Percentiles rank a stretch among this genome's conserved stretches.
These are phyloP conservation scores for Exutisphaerella laricina DNA, from an alignment of 2,329 filamentous ascomycete species.

Conservation along the genomic window DNA sequence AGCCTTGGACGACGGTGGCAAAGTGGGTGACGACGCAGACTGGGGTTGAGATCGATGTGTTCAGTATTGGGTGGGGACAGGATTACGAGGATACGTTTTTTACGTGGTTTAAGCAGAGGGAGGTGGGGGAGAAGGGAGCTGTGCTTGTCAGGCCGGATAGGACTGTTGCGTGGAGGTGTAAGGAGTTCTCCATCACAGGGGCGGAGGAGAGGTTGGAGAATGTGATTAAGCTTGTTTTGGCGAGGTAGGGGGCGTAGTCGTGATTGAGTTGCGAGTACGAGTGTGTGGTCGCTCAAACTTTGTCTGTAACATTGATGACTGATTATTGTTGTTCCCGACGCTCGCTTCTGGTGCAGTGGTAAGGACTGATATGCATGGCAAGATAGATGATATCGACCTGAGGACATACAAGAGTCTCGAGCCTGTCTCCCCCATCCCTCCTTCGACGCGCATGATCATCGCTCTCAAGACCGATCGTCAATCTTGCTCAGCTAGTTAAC, in stretches of 20 bases:
- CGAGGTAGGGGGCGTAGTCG: background rate
- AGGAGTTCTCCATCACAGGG: background rate
- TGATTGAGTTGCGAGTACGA: too few relatives aligned
- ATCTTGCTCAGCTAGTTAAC: too few relatives aligned
- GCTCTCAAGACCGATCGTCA: too few relatives aligned
- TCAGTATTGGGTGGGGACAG: slow-evolving; percentile 50
- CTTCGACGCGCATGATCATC: too few relatives aligned
- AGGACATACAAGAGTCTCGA: too few relatives aligned
- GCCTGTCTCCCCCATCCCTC: too few relatives aligned
- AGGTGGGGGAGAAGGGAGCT: slow-evolving; percentile 2
- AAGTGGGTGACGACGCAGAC: slow-evolving; percentile 33
- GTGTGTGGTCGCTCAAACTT: too few relatives aligned
- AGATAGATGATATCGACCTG: too few relatives aligned
- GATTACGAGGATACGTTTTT: slow-evolving; percentile 56
- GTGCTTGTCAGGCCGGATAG: slow-evolving; percentile 4
- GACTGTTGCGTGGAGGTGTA: slow-evolving; percentile 4
- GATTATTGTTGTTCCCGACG: too few relatives aligned
- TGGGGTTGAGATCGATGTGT: slow-evolving; percentile 42
- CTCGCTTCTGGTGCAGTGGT: too few relatives aligned
- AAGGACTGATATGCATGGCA: too few relatives aligned
- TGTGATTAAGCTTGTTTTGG: background rate
- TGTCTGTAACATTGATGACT: too few relatives aligned
- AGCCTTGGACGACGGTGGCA: slow-evolving; percentile 48
- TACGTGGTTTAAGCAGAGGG: slow-evolving; percentile 43
- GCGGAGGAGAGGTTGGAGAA: background rate